Base-by-base conservation (phyloP, 2,329 filamentous ascomycete species). In the Neofusicoccum kwambonambiense region DNA sequence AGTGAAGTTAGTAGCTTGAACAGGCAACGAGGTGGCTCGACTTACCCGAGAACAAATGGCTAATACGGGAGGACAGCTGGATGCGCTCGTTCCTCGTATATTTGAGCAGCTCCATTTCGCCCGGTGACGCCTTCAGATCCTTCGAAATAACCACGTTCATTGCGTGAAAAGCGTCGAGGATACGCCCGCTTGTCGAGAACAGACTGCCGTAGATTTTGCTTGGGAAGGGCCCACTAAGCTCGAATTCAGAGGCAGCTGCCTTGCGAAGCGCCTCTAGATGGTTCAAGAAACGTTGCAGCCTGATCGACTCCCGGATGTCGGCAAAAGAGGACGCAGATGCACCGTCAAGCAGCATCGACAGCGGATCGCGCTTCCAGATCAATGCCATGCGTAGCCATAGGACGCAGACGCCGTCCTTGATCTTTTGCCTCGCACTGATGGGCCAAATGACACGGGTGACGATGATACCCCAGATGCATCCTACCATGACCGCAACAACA, bases 121-220 rank as follows among this genome's bases (percentile, higher is more conserved):
- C 93, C 31, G 89, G 86, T 2, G 89, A 92, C 1, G 92, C 86
- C 42, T 86, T 85, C 11, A 89, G 82, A 66, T 94, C 91, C 72
- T 93, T 94, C 73, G 90, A 85, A 42, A 96, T 93, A 67, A 97
- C 89, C 11, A 97, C 87, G 68, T 94, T 96, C 92, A 99, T 97
- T 60, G 93, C 92, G 73, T 98, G 93, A 76, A 99, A 97, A 42
- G 92, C 90, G 77, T 97, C 93, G 4, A 98, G 87, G 78, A 97
- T 91, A 61, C 90, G 88, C 67, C 90, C 89, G 0, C 93, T 97
- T 9, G 89, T 89, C 22, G 87, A 86, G 74, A 98, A 85, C 65
- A 98, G 90, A 41, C 88, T 86, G 4, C 85, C 86, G 74, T 91
- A 93, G 15, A 87, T 84, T 49, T 85, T 86, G 68, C 89, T 85